phyloP scores from a whole-genome alignment of 495 filamentous ascomycete species.

The Aspergillus panamensis region DNA sequence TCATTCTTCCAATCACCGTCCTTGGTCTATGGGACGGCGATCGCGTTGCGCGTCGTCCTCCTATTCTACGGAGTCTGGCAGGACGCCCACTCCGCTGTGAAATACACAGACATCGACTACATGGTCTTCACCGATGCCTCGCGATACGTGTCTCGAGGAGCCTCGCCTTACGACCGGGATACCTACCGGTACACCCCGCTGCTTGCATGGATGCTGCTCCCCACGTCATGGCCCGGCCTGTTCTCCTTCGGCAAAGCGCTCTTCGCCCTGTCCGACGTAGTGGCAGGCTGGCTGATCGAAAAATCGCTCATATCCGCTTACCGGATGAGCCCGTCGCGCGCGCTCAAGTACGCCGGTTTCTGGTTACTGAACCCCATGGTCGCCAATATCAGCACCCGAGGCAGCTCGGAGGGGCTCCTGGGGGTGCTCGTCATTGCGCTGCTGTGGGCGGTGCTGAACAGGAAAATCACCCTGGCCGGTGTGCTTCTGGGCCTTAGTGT shows the following conservation, averaged over 20 bases:
- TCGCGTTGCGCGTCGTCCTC: conserved; percentile 63
- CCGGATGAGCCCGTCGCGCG: conserved; percentile 47
- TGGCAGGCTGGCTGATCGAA: conserved; percentile 85
- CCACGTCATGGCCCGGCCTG: conserved; percentile 59
- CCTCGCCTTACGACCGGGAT: conserved; percentile 78
- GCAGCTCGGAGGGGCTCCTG: conserved; percentile 87
- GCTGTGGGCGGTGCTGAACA: conserved; percentile 70
- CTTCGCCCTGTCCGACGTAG: conserved; percentile 76
- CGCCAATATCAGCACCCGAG: conserved; percentile 88
- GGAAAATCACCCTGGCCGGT: conserved; percentile 62
- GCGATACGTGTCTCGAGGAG: conserved; percentile 61
- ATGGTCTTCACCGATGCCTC: conserved; percentile 97
- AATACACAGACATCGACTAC: conserved; percentile 99
- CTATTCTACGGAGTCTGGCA: conserved; percentile 87
- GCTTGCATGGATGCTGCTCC: conserved; percentile 82
- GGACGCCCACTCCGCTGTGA: conserved; percentile 82
- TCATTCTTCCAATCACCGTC: conserved; percentile 43
- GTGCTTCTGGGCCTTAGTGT: conserved; percentile 76
- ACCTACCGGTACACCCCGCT: conserved; percentile 97
- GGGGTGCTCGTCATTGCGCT: conserved; percentile 77
- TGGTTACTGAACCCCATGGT: conserved; percentile 99
- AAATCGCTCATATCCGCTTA: conserved; percentile 49
- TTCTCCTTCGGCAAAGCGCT: conserved; percentile 85
- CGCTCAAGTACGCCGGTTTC: conserved; percentile 71
- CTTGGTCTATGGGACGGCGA: conserved; percentile 64